Conservation (phyloP, 768 basidiomycete species). For the Leucosporidium scottii region DNA sequence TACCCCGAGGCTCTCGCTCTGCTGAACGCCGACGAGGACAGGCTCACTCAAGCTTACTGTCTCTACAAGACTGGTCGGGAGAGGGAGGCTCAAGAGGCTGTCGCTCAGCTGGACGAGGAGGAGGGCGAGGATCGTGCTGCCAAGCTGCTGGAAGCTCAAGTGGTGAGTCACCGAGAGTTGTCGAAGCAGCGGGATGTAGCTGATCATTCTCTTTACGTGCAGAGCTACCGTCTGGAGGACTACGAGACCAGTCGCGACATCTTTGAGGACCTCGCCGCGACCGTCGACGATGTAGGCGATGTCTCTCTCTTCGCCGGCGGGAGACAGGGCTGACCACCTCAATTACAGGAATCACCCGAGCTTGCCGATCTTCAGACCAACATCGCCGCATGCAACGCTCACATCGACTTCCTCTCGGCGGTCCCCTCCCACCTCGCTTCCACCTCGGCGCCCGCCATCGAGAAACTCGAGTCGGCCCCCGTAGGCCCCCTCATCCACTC, state of each 20-base stretch:
- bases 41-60: constrained; percentile 43
- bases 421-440: constrained; percentile 28
- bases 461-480: constrained; percentile 36
- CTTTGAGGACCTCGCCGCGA: constrained; percentile 43
- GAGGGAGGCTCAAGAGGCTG: constrained; percentile 39
- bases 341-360: constrained; percentile 43
- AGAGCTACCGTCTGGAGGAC: constrained; percentile 44
- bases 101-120: constrained; percentile 32
- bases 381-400: constrained; percentile 38
- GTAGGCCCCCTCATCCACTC: constrained; percentile 30
- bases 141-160: constrained; percentile 44
- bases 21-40: constrained; percentile 26
- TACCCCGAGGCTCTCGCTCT: constrained; percentile 40
- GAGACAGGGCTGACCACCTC: background rate
- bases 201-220: background rate
- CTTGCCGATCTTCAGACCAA: constrained; percentile 44
- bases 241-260: constrained; percentile 41
- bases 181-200: background rate
- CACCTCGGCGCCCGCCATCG: constrained; percentile 16
- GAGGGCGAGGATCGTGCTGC: constrained; percentile 35
- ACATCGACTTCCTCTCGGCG: constrained; percentile 40
- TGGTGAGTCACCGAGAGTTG: constrained; percentile 38
- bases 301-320: background rate
- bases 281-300: constrained; percentile 41
- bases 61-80: constrained; percentile 44